Base-by-base conservation (phyloP, 225 moss, liverwort and hornwort species). In the Marchantia polymorpha region DNA sequence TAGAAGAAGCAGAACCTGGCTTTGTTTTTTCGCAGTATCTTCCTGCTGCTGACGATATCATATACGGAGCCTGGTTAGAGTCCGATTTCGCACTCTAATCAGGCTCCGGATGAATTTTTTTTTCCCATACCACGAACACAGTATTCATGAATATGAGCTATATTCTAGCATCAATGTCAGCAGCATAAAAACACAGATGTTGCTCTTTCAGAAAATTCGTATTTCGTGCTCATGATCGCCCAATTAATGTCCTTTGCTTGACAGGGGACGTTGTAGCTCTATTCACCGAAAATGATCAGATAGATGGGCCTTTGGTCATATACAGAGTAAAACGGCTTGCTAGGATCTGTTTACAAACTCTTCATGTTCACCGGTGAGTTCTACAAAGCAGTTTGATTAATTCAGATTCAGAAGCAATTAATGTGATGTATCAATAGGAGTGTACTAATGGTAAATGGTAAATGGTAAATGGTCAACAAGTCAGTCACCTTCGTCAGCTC, bases 291-390 rank as follows among this genome's bases (percentile, higher is more conserved):
- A 89, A 89, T 80, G 87, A 84, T 74, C 84, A 73, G 80, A 73
- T 82, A 81, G 93, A 92, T 30, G 80, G 87, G 78, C 86, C 90
- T 48, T 75, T 89, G 53, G 86, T 90, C 79, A 84, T 86, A 63
- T 87, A 91, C 75, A 90, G 99, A 88, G 87, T 91, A 71, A 95
- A 95, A 90, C 91, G 90, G 76, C 87, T 99, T 89, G 93, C 99
- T 74, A 89, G 82, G 68, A 80, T 91, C 76, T 99, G 93, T 84
- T 80, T 91, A 19, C 77, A 82, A 50, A 87, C 92, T 10, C 85
- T 95, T 52, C 82, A 91, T 81, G 82, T 83, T 74, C 88, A 99
- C 84, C 90, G 93, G 96, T 96, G 82, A 89, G 96, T 82, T 61
- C n/a, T 14, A 64, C 52, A 27, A 1, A 1, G 68, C 68, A 30